Percentiles rank a stretch among this genome's conserved stretches.
Evolutionary conservation across 202 grass and related monocot genomes (phyloP).

Genomic region (Hordeum pubiflorum): DNA sequence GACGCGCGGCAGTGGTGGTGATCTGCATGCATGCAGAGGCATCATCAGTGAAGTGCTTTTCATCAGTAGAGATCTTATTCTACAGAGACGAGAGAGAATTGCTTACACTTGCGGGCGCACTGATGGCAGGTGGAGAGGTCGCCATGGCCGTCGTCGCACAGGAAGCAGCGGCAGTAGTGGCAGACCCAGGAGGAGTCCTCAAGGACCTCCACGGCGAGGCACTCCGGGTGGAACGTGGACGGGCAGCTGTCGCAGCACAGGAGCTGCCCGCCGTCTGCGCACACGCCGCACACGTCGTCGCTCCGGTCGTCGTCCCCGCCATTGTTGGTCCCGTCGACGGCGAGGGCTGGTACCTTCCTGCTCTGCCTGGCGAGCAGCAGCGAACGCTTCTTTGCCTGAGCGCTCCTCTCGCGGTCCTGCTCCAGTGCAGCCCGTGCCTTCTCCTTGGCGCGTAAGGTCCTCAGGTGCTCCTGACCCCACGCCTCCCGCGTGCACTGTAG

Average conservation of each 20-base stretch:
- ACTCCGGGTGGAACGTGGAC: constrained; percentile 51
- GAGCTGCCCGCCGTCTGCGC: constrained; percentile 48
- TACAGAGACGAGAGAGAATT: too few species aligned
- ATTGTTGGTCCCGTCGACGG: not conserved
- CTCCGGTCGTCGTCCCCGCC: constrained; percentile 24
- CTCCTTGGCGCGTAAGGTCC: constrained; percentile 1
- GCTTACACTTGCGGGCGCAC: constrained; percentile 31
- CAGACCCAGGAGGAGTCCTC: constrained; percentile 39
- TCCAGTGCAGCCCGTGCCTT: constrained; percentile 18
- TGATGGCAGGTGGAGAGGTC: constrained; percentile 27
- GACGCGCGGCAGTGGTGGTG: constrained; percentile 28
- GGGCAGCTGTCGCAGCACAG: constrained; percentile 60
- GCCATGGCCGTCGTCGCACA: constrained; percentile 27
- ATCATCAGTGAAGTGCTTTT: not conserved
- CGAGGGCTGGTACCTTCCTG: not conserved
- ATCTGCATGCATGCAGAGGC: constrained; percentile 5
- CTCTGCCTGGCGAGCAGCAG: constrained; percentile 9
- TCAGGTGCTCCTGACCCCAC: constrained; percentile 31
- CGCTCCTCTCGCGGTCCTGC: constrained; percentile 9
- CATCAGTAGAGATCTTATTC: not conserved
- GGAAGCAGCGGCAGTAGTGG: constrained; percentile 45
- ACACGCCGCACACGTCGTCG: constrained; percentile 57
- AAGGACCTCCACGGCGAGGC: constrained; percentile 37
- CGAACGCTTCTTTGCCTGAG: not conserved
- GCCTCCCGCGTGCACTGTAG: constrained; percentile 35